Evolutionary conservation across 768 basidiomycete genomes (phyloP), one percentile per base, ranked within the genome.

Genomic region (Phylloporus sp.): DNA sequence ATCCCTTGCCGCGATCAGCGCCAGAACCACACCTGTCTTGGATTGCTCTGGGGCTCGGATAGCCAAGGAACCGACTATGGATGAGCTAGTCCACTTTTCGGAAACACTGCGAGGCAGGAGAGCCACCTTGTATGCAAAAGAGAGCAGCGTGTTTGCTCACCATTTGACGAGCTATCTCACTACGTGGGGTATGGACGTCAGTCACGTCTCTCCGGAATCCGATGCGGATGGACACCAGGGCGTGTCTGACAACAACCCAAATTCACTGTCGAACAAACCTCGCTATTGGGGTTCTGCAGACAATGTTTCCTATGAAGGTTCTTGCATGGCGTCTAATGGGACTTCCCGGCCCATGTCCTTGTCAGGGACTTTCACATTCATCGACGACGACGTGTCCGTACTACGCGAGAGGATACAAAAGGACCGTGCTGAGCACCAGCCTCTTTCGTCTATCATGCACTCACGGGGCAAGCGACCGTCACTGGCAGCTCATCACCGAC

Each of bases 121-220:
- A 55, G 94, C 86, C 0, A 80, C 79, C 0, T 69, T 99, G 22
- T 88, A 94, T 60, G 90, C 95, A 7, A 84, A 81, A 58, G 78
- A 90, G n/a, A 81, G 78, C 53, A 89, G 90, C 32, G 80, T 84
- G 3, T 99, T 97, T 59, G 94, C 93, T 0, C 88, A 86, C 42
- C 90, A 96, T 65, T 72, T 99, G 28, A 93, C 93, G 21, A 87
- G 86, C 55, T 96, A 95, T 67, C 75, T 99, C 48, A 89, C 88
- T 18, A 80, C 87, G 6, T 98, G 95, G 95, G 93, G 94, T 11
- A 79, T 97, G 83, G 90, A 95, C 58, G 84, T 97, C 34, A 83
- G 80, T 42, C 91, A 93, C 68, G 74, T 83, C 35, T 81, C 84
- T 8, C 71, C 78, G 2, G 81, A 83, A 42, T 72, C 74, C 10